Base-by-base conservation (phyloP, 2,329 filamentous ascomycete genomes). In the Arachnopeziza araneosa region DNA sequence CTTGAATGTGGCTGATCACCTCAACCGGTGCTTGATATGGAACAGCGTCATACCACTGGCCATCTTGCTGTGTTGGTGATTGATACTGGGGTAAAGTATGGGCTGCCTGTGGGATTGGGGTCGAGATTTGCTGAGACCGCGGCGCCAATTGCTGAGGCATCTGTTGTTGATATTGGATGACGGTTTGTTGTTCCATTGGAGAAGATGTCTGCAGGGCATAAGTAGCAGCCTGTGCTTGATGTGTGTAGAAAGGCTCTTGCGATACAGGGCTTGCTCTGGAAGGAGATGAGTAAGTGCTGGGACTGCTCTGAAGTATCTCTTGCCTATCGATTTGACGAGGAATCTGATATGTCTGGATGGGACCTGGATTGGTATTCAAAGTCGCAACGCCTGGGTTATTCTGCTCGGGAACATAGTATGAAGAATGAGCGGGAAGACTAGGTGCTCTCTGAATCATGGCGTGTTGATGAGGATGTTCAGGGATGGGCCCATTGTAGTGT, bases 351-450 rank as follows among this genome's bases (percentile, higher is more conserved):
- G 64, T 70, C 59, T 79, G 74, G 7, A 76, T 71, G n/a, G 78
- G 75, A 54, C 83, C 73, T 7, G 76, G 68, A 64, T 77, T 78
- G 12, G 82, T 78, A 71, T 81, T 83, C 79, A 86, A 81, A 14
- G 83, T 86, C 32, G 83, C 83, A 6, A 87, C 80, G 14, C 80
- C 82, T 10, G 84, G 83, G 66, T 86, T 86, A 69, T 78, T 80
- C 64, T 85, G 82, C 59, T 87, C 84, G 0, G 84, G 80, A 30
- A 86, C 78, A 66, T 85, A 88, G 53, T 72, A 73, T 19, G 69
- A 68, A 17, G 70, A 59, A 48, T 71, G 67, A 10, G 65, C 58
- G 9, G 70, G 69, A n/a, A 71, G 65, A 57, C 65, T 70, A 17
- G 69, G 65, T n/a, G 65, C 65, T 63, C 70, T 66, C 24, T 71